Conservation (phyloP, 768 basidiomycete species). For the Clitopilus passeckerianus region DNA sequence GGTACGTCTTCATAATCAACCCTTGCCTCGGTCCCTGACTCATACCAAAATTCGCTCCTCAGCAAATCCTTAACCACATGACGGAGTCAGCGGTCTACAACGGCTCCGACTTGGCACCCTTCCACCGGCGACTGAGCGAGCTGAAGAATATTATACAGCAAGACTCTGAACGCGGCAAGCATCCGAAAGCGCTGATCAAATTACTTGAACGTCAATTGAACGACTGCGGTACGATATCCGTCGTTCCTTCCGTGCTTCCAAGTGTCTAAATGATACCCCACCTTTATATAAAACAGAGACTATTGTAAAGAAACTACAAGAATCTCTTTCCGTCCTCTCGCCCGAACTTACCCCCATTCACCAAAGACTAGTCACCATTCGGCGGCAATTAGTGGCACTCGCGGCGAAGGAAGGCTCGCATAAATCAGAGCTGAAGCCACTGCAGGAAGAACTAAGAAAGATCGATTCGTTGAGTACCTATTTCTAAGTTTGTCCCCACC, state of each 20-base stretch:
- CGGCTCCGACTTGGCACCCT: conserved; percentile 84
- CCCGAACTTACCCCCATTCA: conserved; percentile 90
- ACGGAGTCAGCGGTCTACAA: conserved; percentile 95
- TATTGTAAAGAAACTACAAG: conserved; percentile 72
- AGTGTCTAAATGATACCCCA: background rate
- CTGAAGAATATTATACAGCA: conserved; percentile 83
- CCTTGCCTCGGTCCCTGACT: background rate
- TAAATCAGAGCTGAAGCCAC: conserved; percentile 83
- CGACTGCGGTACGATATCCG: conserved; percentile 68
- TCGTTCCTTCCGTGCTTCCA: conserved; percentile 10
- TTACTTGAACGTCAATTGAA: conserved; percentile 88
- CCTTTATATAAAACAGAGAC: conserved; percentile 46
- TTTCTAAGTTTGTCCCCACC: conserved; percentile 28
- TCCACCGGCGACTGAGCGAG: conserved; percentile 74
- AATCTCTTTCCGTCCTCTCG: conserved; percentile 82
- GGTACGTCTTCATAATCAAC: conserved; percentile 43
- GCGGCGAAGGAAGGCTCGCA: conserved; percentile 83
- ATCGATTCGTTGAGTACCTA: conserved; percentile 88
- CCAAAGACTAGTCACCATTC: conserved; percentile 79
- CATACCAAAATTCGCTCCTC: conserved; percentile 11
- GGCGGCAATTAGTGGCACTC: conserved; percentile 84
- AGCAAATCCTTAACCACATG: conserved; percentile 96
- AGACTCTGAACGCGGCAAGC: conserved; percentile 76
- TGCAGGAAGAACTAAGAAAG: conserved; percentile 89
- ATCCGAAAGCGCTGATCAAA: conserved; percentile 82